Percentiles rank a stretch among this genome's conserved stretches.
Evolutionary conservation across 1,284 basidiomycete species (phyloP).

Genomic region (Austropuccinia psidii): DNA sequence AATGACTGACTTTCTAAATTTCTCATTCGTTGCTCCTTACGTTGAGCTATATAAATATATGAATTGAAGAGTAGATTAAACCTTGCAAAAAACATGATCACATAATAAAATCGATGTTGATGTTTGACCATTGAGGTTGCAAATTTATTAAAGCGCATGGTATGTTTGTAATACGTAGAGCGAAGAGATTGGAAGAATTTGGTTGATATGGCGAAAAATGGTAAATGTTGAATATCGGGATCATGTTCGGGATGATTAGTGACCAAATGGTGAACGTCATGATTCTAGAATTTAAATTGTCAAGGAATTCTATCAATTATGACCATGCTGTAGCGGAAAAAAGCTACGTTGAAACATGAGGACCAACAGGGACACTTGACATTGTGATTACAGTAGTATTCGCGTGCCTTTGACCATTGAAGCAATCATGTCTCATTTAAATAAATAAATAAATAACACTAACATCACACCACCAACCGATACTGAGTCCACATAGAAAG

Average conservation of each 20-base stretch:
- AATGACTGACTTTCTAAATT: constrained; percentile 12
- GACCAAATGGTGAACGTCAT: constrained; percentile 94
- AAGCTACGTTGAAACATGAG: too few relatives aligned
- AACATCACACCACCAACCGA: constrained; percentile 97
- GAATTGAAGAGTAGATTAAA: constrained; percentile 93
- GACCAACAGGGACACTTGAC: too few relatives aligned
- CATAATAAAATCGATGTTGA: constrained; percentile 79
- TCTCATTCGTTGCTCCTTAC: constrained; percentile 46
- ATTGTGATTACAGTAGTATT: too few relatives aligned
- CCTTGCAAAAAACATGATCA: constrained; percentile 81
- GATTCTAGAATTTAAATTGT: constrained; percentile 58
- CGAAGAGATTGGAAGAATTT: constrained; percentile 75
- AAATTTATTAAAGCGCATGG: constrained; percentile 69
- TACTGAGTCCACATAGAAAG: constrained; percentile 81
- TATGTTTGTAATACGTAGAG: constrained; percentile 90
- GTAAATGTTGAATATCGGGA: constrained; percentile 82
- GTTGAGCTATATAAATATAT: constrained; percentile 65
- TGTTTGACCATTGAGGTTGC: constrained; percentile 37
- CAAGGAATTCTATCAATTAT: too few relatives aligned
- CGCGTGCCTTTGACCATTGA: too few relatives aligned
- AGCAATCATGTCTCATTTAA: not conserved
- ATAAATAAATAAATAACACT: constrained; percentile 47
- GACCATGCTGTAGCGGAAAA: too few relatives aligned
- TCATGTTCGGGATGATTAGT: constrained; percentile 96
- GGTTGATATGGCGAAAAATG: constrained; percentile 89